Base-by-base conservation (phyloP, 345 rosid genomes). In the Odontarrhena argentea region DNA sequence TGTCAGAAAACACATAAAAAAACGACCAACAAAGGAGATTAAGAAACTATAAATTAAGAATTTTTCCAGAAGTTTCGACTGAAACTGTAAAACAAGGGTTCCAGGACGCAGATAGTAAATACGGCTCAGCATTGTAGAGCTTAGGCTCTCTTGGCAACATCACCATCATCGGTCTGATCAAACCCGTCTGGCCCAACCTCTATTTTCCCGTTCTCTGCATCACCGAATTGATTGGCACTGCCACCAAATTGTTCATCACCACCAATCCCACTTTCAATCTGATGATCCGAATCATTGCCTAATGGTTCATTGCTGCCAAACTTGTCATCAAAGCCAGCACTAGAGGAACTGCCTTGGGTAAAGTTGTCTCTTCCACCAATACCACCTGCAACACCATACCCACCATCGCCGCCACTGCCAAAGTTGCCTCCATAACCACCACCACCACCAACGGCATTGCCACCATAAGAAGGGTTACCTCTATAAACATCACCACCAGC, bases 141-240 rank as follows among this genome's bases (percentile, higher is more conserved):
- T 40, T 74, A 92, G 37, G 88, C 96, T 64, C 94, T 86, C 76
- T 89, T 89, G 34, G 89, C 86, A 48, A 77, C 80, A 73, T 86
- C 66, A 13, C 77, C 80, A 15, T 85, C 82, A 47, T 65, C 81
- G 34, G 62, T 80, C 15, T 63, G 80, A 44, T 50, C 69, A 61
- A 51, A 57, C 40, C 75, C 88, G 49, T 51, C 83, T 15, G 47
- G 51, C 8, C 70, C 74, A 53, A 32, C 70, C 44, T 66, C 79
- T 44, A 53, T 46, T 41, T 56, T 66, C 55, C 60, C 62, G 45
- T 60, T 74, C 47, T 72, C 75, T 41, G 50, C 51, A 54, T 62
- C 56, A 54, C 74, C 88, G 44, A 81, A 70, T 30, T 73, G 73
- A 50, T 83, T 67, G 11, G 32, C 73, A 36, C 70, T 64, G 43